Base-by-base conservation (phyloP, 306 rosid genomes). In the Lathyrus aphaca region DNA sequence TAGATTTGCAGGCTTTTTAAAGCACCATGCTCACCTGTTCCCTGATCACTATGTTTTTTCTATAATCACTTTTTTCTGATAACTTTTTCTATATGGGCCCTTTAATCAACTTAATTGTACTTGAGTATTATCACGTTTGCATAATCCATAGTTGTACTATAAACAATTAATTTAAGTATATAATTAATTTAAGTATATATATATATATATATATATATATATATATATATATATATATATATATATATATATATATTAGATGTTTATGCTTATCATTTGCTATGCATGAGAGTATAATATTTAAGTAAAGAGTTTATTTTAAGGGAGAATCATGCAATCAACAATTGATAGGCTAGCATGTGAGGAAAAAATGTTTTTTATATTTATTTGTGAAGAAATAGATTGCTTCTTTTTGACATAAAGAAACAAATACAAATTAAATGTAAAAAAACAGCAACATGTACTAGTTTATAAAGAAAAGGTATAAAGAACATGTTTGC, bases 1-100 rank as follows among this genome's bases (percentile, higher is more conserved):
- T 78, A 82, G 86, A 83, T 83, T 74, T 81, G 89, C 89, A 82
- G 86, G 75, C 88, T 86, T 83, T 79, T 79, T 75, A 77, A 67
- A 78, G 78, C 83, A 76, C 86, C 91, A 83, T 81, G 89, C 89
- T 83, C 64, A 85, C 90, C 82, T 80, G 90, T 82, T 80, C 82
- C 82, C 85, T 73, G 63, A 64, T 77, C 82, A 79, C 84, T 32
- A 55, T 45, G 43, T 13, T 70, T 10, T 53, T 18, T 17, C 58
- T 59, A 68, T 76, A 76, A 74, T 60, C 72, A 54, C 64, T 64
- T 74, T 69, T 70, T 44, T 69, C 9, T 32, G 38, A 32, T 32
- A 70, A 44, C 77, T 51, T 82, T 85, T 49, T 42, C 45, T 19
- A 64, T 21, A 35, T 46, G 85, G 82, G 5, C 72, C 79, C 75